These are phyloP conservation scores for Dryas drummondii DNA, from an alignment of 306 rosid genomes.

Conservation along the genomic window DNA sequence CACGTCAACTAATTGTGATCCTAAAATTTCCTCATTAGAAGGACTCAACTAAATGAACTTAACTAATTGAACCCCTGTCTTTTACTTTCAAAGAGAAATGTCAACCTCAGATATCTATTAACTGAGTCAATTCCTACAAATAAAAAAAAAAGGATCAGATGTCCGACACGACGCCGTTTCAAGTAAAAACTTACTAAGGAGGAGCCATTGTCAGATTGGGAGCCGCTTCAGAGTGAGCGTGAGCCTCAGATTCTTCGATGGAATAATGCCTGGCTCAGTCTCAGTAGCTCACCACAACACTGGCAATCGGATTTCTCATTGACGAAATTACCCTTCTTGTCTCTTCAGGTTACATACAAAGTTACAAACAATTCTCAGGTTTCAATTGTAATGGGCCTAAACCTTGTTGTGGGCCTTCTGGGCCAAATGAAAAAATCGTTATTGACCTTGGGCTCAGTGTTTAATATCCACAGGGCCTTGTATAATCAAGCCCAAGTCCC, in stretches of 20 bases:
- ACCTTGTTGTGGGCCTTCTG: not conserved
- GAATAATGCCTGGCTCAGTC: not conserved
- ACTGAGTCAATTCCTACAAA: not conserved
- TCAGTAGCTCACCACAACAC: not conserved
- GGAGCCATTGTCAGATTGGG: not conserved
- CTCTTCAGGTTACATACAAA: not conserved
- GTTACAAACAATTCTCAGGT: too few relatives aligned
- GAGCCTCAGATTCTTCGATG: slow-evolving; percentile 2
- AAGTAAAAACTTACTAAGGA: slow-evolving; percentile 5
- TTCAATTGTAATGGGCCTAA: too few relatives aligned
- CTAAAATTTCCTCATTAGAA: not conserved
- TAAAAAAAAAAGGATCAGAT: not conserved
- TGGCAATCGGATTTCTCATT: not conserved
- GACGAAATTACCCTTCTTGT: slow-evolving; percentile 5
- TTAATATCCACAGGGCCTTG: not conserved
- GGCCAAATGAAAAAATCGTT: not conserved
- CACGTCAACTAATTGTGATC: not conserved
- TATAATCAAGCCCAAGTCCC: too few relatives aligned
- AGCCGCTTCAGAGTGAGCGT: not conserved
- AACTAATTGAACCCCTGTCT: not conserved
- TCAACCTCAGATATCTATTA: not conserved
- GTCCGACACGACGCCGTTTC: not conserved
- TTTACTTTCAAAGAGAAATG: not conserved
- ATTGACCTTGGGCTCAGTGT: not conserved
- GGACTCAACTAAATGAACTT: not conserved